Base-by-base conservation (phyloP, 768 basidiomycete species). In the Mycena pura region DNA sequence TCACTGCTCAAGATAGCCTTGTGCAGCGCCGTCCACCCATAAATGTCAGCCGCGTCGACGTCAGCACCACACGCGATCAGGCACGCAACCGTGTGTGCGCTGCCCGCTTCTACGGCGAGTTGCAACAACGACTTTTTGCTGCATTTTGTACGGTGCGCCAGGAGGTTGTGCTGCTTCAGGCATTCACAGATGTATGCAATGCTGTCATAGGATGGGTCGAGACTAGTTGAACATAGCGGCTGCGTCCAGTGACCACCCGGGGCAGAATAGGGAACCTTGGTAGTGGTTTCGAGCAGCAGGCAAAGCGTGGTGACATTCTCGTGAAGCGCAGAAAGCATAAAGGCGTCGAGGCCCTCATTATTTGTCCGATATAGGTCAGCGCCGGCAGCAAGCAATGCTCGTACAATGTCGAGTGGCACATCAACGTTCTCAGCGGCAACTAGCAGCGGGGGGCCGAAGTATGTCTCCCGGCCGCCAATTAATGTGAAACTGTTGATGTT, bases 151-250 rank as follows among this genome's bases (percentile, higher is more conserved):
- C 43, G 52, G 8, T 54, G 41, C 3, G 3, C 8, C 14, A 53
- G 1, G 7, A 53, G 19, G 11, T 32, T 32, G 40, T 53, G 52
- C 29, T 53, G 52, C 29, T 43, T 53, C 8, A 53, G 52, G 21
- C 52, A 44, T 14, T n/a, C 52, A 15, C 52, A 53, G 21, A 53
- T 19, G 52, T 53, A 53, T 24, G 52, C 52, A 17, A 53, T 43
- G 40, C 7, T 11, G 21, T 53, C 52, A 2, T 43, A 21, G 6
- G 29, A 32, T 8, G 28, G 52, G 29, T 50, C 49, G 22, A 50
- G 36, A 39, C 36, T 24, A 24, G 40, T 24, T 3, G 40, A 24
- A 24, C 8, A 15, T 21, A 53, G 19, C 14, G 40, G 40, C 29
- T 53, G 40, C 5, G 52, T 53, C 52, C 52, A 53, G 41, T 43